Percentiles rank a stretch among this genome's conserved stretches.
Conservation (phyloP, 2,329 filamentous ascomycete species). For the Fusarium sambucinum region DNA sequence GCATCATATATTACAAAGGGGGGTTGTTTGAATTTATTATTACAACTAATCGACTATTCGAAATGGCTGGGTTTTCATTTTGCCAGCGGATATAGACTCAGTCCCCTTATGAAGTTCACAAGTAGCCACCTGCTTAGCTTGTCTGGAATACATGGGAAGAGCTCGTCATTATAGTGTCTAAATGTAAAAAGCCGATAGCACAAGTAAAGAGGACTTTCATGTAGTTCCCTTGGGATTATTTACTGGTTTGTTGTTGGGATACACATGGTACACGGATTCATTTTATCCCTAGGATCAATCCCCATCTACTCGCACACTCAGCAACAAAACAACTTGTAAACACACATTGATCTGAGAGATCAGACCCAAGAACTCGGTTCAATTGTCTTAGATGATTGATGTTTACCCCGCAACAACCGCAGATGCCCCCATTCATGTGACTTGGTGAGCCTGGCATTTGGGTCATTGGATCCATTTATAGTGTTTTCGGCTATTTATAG, state of each 20-base stretch:
- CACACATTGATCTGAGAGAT: fast-evolving
- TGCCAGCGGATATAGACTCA: neutral
- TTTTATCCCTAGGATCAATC: neutral
- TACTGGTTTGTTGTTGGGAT: neutral
- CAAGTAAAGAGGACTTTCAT: too few relatives aligned
- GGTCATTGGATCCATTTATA: neutral
- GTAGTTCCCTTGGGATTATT: neutral
- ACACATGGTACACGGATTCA: neutral
- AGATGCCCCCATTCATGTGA: conserved; percentile 36
- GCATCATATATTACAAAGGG: fast-evolving
- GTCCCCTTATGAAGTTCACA: neutral
- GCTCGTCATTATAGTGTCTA: too few relatives aligned
- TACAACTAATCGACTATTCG: fast-evolving
- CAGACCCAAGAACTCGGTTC: neutral
- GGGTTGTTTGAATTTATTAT: conserved; percentile 24
- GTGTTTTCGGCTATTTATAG: neutral
- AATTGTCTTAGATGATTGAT: conserved; percentile 13
- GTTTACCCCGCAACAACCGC: conserved; percentile 28
- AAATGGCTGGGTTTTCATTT: fast-evolving
- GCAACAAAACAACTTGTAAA: neutral
- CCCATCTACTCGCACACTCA: too few relatives aligned
- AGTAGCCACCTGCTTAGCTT: neutral
- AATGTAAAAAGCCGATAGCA: fast-evolving
- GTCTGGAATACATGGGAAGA: too few relatives aligned
- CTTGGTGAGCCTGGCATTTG: conserved; percentile 7